Conservation (phyloP, 2,329 filamentous ascomycete genomes). For the Xylogone sp. region DNA sequence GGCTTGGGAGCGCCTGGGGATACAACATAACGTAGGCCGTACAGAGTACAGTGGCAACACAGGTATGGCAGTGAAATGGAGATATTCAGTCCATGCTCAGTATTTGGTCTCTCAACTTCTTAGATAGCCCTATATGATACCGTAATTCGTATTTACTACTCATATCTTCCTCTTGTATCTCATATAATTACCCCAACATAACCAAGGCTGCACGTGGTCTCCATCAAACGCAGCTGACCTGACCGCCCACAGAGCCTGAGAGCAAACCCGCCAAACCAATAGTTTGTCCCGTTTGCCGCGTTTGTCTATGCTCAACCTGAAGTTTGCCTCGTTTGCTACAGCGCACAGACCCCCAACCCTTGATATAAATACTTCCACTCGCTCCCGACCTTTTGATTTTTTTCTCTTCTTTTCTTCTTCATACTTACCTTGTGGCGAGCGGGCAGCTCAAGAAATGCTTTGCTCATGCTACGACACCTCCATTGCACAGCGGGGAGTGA, state of each 20-base stretch:
- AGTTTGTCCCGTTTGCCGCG: not conserved
- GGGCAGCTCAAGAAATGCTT: conserved; percentile 41
- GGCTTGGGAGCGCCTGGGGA: not conserved
- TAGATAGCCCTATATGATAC: too few relatives aligned
- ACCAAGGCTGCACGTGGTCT: too few relatives aligned
- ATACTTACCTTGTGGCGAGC: conserved; percentile 49
- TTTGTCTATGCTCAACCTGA: not conserved
- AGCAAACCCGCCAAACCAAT: conserved; percentile 39
- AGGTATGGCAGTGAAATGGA: too few relatives aligned
- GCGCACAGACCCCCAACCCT: not conserved
- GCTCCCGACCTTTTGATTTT: conserved; percentile 20
- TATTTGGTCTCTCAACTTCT: too few relatives aligned
- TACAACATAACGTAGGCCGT: conserved; percentile 10
- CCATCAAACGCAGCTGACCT: too few relatives aligned
- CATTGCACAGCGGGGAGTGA: conserved; percentile 49
- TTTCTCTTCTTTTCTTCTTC: conserved; percentile 44
- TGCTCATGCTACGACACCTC: conserved; percentile 42
- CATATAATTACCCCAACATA: too few relatives aligned
- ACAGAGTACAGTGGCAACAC: conserved; percentile 17
- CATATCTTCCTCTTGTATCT: too few relatives aligned
- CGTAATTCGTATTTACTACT: too few relatives aligned
- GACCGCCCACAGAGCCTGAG: too few relatives aligned
- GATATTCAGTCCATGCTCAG: too few relatives aligned
- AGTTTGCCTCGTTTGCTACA: not conserved
- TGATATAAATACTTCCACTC: conserved; percentile 6